A percentile compares a stretch with the other conserved stretches of the same genome.
phyloP scores from a whole-genome alignment of 2,329 filamentous ascomycete genomes.

The Alternaria triticimaculans region DNA sequence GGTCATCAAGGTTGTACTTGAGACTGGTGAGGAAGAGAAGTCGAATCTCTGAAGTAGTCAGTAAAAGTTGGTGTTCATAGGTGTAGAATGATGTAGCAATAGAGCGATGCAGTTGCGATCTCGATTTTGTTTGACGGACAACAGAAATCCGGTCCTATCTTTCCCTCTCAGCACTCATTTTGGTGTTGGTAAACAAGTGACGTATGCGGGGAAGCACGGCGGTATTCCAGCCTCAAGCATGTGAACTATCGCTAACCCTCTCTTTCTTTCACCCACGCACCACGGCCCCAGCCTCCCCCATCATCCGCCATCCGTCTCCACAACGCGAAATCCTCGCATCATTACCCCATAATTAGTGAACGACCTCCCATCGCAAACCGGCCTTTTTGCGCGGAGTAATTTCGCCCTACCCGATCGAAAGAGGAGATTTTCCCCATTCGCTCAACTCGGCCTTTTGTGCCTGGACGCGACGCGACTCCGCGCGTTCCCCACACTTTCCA shows the following conservation, averaged over 20 bases:
- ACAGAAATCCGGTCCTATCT: too few species aligned
- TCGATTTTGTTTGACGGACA: not conserved
- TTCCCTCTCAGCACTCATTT: not conserved
- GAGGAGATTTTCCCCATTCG: conserved; percentile 35
- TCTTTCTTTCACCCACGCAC: not conserved
- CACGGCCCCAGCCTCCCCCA: not conserved
- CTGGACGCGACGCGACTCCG: conserved; percentile 6
- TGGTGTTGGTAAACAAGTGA: conserved; percentile 5
- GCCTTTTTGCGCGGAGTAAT: conserved; percentile 1
- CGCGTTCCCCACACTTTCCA: conserved; percentile 27
- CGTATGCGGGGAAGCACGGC: conserved; percentile 6
- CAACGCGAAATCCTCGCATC: not conserved
- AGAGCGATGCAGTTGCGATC: not conserved
- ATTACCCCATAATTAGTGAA: not conserved
- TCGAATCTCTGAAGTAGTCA: conserved; percentile 15
- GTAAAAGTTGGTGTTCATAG: not conserved
- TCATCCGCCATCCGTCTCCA: not conserved
- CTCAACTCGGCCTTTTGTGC: not conserved
- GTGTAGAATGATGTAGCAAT: not conserved
- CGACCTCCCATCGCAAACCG: not conserved
- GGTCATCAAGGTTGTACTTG: conserved; percentile 73
- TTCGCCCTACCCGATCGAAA: not conserved
- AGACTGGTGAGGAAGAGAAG: conserved; percentile 47
- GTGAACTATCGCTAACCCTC: not conserved
- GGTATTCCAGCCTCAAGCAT: not conserved